Evolutionary conservation across 192 early-diverging fungal genomes (phyloP), one percentile per base, ranked within the genome.

Genomic region (Coemansia sp.): DNA sequence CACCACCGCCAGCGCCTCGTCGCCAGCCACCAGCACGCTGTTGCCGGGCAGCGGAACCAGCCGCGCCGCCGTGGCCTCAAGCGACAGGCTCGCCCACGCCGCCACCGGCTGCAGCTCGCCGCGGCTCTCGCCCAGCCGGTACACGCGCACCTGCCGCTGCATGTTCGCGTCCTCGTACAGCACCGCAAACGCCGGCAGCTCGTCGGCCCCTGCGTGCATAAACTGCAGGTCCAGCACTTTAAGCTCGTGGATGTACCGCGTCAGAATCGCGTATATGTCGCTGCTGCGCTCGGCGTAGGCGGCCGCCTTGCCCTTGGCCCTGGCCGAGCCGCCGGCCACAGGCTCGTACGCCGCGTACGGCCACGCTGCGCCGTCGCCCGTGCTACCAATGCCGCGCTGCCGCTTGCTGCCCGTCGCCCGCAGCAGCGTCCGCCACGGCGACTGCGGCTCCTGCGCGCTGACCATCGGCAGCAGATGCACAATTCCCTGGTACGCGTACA

Each of bases 401-500:
- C 53, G 22, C 12, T 25, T n/a, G 3, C 8, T 17, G 19, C 29
- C 11, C 4, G 15, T 36, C 0, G 4, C n/a, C 4, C 46, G 42
- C 35, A 58, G 15, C 32, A 53, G 7, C 40, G 39, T 32, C 39
- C 60, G 55, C 57, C 47, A 55, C 9, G 29, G 30, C 23, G 43
- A 45, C 8, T 35, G 8, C 20, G 43, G 19, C n/a, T 51, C 22
- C 21, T 36, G 34, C 8, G 21, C n/a, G 4, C 62, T 57, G 2
- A 22, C 57, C 53, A 91, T 56, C 8, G 82, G 80, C 9, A 92
- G 67, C 7, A 88, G 60, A 30, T 86, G 85, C 25, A 91, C 62
- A 2, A 84, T 55, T 1, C 89, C 89, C 46, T 87, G 82, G 67
- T 88, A 91, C 23, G 81, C 44, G 40, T 84, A 79, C 20, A 86